These are phyloP conservation scores for Patellaria atrata DNA, from an alignment of 495 filamentous ascomycete species.

Conservation along the genomic window DNA sequence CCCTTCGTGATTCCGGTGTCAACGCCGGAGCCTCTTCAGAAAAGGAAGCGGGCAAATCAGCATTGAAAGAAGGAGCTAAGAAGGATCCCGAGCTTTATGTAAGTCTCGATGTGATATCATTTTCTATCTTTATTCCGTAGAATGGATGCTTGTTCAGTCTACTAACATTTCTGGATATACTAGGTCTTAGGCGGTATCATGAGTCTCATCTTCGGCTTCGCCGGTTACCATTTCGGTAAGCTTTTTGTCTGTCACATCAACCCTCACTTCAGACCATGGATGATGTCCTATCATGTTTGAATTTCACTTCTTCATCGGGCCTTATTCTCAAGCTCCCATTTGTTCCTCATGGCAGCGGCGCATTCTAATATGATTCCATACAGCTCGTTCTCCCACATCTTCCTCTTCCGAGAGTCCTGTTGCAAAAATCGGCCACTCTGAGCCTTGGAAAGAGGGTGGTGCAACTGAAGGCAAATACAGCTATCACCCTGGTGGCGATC, in stretches of 20 bases:
- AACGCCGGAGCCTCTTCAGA: conserved; percentile 24
- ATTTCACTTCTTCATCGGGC: no score
- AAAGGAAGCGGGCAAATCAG: conserved; percentile 30
- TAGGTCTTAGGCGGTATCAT: conserved; percentile 87
- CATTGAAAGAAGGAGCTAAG: conserved; percentile 52
- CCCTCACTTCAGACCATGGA: background rate
- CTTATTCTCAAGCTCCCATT: no score
- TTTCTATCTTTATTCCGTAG: no score
- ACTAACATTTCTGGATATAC: conserved; percentile 15
- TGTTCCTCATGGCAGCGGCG: no score
- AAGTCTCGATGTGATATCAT: no score
- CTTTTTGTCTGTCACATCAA: background rate
- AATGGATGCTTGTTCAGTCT: no score
- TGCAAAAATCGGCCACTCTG: conserved; percentile 52
- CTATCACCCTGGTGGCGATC: conserved; percentile 85
- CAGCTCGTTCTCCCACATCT: conserved; percentile 73
- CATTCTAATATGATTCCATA: conserved; percentile 1
- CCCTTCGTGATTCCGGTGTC: conserved; percentile 14
- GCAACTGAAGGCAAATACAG: conserved; percentile 57
- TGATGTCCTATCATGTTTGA: no score
- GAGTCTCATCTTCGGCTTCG: conserved; percentile 73
- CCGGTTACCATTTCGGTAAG: conserved; percentile 71
- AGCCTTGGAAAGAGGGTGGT: conserved; percentile 71
- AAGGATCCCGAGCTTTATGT: conserved; percentile 74
- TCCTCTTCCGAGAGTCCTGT: conserved; percentile 69